Evolutionary conservation across 2,329 filamentous ascomycete genomes (phyloP).

Genomic region (Fusarium pseudocircinatum): DNA sequence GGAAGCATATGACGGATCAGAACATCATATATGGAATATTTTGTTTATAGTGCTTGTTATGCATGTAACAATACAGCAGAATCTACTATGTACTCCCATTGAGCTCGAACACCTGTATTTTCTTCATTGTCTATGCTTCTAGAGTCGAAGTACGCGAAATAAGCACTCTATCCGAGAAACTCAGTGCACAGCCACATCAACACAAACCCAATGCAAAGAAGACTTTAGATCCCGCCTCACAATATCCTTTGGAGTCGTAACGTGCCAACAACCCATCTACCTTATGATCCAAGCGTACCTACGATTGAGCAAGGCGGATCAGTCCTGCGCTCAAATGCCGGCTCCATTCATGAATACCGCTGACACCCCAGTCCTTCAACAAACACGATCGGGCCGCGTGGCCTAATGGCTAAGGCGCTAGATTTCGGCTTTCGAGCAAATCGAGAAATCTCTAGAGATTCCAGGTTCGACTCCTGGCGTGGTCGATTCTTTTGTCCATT

Average conservation of each 20-base stretch:
- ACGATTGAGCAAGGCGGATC: background rate
- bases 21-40: too few species aligned
- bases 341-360: background rate
- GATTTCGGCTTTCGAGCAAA: constrained; percentile 45
- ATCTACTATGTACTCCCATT: background rate
- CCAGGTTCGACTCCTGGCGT: constrained; percentile 51
- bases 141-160: background rate
- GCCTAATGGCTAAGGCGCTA: constrained; percentile 51
- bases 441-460: constrained; percentile 46
- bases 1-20: background rate
- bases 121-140: fast-evolving
- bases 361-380: background rate
- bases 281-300: background rate
- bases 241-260: background rate
- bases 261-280: too few species aligned
- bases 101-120: fast-evolving
- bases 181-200: background rate
- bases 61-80: fast-evolving
- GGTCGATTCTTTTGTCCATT: constrained; percentile 33
- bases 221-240: background rate
- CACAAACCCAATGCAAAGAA: too few species aligned
- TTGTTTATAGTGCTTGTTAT: too few species aligned
- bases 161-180: background rate
- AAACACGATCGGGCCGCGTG: constrained; percentile 44
- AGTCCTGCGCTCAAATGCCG: too few species aligned